Evolutionary conservation across 2,329 filamentous ascomycete genomes (phyloP).

Genomic region (Ophiostoma sp.): DNA sequence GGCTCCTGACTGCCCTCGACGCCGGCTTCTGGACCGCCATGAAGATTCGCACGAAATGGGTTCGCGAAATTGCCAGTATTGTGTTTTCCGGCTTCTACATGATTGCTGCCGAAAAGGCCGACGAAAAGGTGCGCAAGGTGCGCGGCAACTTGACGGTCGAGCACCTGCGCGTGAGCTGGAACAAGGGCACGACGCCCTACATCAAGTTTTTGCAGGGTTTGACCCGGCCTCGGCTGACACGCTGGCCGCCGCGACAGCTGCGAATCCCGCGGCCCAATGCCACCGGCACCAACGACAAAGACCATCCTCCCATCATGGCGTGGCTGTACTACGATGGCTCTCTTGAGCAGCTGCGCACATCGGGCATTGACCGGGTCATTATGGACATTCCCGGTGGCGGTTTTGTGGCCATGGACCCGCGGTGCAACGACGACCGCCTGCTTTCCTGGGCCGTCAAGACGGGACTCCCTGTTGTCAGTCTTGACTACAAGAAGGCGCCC

Average conservation of each 20-base stretch:
- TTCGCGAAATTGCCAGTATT: conserved; percentile 76
- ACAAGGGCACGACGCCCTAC: conserved; percentile 87
- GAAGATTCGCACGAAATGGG: conserved; percentile 72
- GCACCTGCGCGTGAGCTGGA: conserved; percentile 88
- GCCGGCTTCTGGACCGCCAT: conserved; percentile 99
- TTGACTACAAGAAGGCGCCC: conserved; percentile 86
- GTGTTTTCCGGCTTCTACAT: conserved; percentile 87
- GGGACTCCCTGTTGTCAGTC: conserved; percentile 78
- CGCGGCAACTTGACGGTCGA: conserved; percentile 81
- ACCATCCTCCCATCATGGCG: conserved; percentile 65
- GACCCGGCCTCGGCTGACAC: conserved; percentile 71
- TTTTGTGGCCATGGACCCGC: conserved; percentile 94
- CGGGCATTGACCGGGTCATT: conserved; percentile 64
- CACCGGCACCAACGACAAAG: conserved; percentile 65
- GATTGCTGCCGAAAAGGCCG: conserved; percentile 85
- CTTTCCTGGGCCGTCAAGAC: conserved; percentile 87
- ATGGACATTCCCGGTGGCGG: conserved; percentile 91
- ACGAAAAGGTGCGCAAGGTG: conserved; percentile 93
- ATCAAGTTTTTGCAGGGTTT: conserved; percentile 66
- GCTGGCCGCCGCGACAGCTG: conserved; percentile 74
- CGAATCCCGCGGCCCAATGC: conserved; percentile 70
- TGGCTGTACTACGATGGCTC: conserved; percentile 96
- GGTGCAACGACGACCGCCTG: conserved; percentile 89
- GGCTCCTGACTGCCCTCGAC: conserved; percentile 90
- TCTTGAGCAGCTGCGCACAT: conserved; percentile 55